phyloP scores from a whole-genome alignment of 2,329 filamentous ascomycete species.

The Elsinoe perseae region DNA sequence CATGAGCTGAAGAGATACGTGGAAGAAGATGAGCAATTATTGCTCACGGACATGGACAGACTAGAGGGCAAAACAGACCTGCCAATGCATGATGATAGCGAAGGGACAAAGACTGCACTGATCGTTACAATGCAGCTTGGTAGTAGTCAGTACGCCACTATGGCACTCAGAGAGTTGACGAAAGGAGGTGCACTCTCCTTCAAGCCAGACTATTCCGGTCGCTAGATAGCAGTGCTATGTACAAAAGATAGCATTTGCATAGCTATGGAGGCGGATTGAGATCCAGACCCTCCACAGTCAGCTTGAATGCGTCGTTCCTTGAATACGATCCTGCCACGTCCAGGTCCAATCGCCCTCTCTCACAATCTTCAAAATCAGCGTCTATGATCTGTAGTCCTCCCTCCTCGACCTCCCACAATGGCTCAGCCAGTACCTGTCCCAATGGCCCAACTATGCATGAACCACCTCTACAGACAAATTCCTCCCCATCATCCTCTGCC shows the following conservation, averaged over 20 bases:
- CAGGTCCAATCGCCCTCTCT: constrained; percentile 70
- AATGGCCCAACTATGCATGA: constrained; percentile 73
- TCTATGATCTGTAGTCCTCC: constrained; percentile 60
- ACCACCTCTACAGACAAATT: constrained; percentile 64
- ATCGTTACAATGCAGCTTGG: constrained; percentile 68
- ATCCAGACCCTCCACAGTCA: constrained; percentile 54
- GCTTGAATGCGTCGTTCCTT: constrained; percentile 56
- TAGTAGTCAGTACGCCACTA: constrained; percentile 76
- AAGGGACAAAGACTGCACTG: constrained; percentile 41
- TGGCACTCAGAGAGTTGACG: constrained; percentile 73
- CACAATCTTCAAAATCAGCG: constrained; percentile 81
- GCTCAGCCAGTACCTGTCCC: constrained; percentile 71
- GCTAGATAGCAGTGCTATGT: constrained; percentile 6
- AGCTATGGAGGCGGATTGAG: constrained; percentile 49
- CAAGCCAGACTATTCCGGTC: constrained; percentile 48
- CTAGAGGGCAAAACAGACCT: constrained; percentile 37
- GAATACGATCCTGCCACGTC: constrained; percentile 84
- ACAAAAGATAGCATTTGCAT: background rate
- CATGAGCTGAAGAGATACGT: constrained; percentile 64
- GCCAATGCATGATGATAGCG: constrained; percentile 17
- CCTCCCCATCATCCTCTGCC: constrained; percentile 28
- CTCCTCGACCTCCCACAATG: constrained; percentile 70
- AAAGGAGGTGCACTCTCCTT: constrained; percentile 56
- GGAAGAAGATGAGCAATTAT: constrained; percentile 71
- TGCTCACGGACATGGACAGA: constrained; percentile 75